Percentiles rank a stretch among this genome's conserved stretches.
These are phyloP conservation scores for Aspergillus conjunctus DNA, from an alignment of 495 filamentous ascomycete genomes.

Conservation along the genomic window DNA sequence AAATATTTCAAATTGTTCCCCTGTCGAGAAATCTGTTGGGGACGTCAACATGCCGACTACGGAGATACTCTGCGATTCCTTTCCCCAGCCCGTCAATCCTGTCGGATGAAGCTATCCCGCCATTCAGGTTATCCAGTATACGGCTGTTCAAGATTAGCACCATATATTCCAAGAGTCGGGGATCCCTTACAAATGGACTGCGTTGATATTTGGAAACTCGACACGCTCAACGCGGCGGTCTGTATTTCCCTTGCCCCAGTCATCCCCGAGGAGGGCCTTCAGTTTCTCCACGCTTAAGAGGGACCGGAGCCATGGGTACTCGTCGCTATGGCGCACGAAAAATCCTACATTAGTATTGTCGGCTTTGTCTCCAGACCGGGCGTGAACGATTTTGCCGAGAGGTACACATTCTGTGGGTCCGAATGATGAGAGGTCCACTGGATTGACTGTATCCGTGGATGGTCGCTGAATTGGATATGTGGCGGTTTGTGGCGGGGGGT, in stretches of 20 bases:
- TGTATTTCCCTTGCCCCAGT: background rate
- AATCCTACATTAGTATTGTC: background rate
- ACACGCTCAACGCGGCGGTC: background rate
- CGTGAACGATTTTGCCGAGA: background rate
- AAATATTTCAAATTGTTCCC: constrained; percentile 1
- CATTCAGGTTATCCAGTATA: background rate
- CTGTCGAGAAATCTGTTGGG: background rate
- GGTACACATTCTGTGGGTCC: background rate
- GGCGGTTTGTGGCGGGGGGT: background rate
- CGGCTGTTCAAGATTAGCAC: background rate
- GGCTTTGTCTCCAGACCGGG: background rate
- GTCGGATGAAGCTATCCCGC: background rate
- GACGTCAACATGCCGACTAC: background rate
- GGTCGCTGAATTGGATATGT: background rate
- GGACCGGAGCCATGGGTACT: background rate
- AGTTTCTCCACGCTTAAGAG: background rate
- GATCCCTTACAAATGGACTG: background rate
- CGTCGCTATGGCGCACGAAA: background rate
- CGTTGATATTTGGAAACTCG: constrained; percentile 1
- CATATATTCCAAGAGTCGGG: background rate
- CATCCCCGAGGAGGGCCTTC: background rate
- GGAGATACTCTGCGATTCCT: background rate
- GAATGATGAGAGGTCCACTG: background rate
- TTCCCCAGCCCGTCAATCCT: background rate
- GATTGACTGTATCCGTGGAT: background rate